Conservation (phyloP, 306 rosid species). For the Psophocarpus tetragonolobus region DNA sequence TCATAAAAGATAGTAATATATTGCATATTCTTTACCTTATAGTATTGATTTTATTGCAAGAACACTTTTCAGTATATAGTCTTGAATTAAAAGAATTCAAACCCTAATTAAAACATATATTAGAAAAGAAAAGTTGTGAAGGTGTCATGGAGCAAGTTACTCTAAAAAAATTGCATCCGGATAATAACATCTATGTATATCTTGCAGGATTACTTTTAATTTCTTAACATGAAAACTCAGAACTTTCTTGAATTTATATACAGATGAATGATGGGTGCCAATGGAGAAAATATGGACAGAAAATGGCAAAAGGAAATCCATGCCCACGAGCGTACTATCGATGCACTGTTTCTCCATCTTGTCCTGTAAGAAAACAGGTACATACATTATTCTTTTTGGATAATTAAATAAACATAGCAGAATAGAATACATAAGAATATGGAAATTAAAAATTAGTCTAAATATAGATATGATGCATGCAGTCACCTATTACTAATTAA, state of each 20-base stretch:
- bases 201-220: background rate
- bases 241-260: background rate
- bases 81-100: background rate
- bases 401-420: background rate
- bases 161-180: background rate
- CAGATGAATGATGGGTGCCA: slow-evolving; percentile 88
- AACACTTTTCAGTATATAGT: background rate
- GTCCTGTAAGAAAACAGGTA: slow-evolving; percentile 83
- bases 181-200: background rate
- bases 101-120: background rate
- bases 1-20: background rate
- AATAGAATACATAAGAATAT: background rate
- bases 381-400: background rate
- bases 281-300: slow-evolving; percentile 93
- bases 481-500: background rate
- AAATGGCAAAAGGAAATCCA: slow-evolving; percentile 85
- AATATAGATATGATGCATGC: background rate
- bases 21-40: background rate
- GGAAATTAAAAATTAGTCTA: background rate
- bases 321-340: slow-evolving; percentile 83
- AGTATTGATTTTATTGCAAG: background rate
- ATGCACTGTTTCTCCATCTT: slow-evolving; percentile 67
- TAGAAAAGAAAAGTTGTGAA: background rate
- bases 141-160: background rate
- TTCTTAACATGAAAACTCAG: background rate